Conservation (phyloP, 202 grass and related monocot species). For the Dendrocalamus latiflorus region DNA sequence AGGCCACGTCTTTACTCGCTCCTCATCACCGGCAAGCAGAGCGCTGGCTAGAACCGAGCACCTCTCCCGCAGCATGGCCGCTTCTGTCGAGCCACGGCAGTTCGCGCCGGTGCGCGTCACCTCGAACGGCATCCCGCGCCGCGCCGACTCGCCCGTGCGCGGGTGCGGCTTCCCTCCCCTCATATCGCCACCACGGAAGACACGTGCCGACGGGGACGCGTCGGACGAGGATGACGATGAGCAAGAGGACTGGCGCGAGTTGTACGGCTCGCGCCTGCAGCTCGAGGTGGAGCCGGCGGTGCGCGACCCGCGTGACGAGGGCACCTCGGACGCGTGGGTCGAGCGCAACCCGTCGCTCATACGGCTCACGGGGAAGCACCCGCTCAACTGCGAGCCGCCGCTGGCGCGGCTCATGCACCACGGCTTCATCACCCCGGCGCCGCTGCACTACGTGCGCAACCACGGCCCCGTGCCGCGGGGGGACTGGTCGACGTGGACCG, state of each 20-base stretch:
- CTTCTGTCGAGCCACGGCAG: slow-evolving; percentile 54
- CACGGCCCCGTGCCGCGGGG: slow-evolving; percentile 60
- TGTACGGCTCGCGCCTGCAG: slow-evolving; percentile 40
- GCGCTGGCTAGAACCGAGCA: background rate
- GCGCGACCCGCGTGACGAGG: slow-evolving; percentile 63
- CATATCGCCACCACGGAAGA: background rate
- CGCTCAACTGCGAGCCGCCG: slow-evolving; percentile 79
- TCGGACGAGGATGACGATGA: slow-evolving; percentile 46
- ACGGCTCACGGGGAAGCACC: slow-evolving; percentile 85
- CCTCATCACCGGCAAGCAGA: background rate
- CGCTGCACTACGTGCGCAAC: slow-evolving; percentile 91
- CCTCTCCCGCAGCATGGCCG: slow-evolving; percentile 26
- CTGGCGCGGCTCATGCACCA: slow-evolving; percentile 73
- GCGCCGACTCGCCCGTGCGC: slow-evolving; percentile 42
- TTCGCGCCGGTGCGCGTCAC: slow-evolving; percentile 15
- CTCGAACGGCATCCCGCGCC: slow-evolving; percentile 18
- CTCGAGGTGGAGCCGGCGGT: slow-evolving; percentile 58
- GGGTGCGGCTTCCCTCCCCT: slow-evolving; percentile 52
- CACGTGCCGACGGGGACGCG: background rate
- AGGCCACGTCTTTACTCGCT: too few relatives aligned
- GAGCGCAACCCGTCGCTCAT: slow-evolving; percentile 64
- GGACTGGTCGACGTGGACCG: slow-evolving; percentile 48
- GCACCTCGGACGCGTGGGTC: slow-evolving; percentile 64
- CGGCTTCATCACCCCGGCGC: slow-evolving; percentile 82
- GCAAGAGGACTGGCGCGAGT: slow-evolving; percentile 37